Base-by-base conservation (phyloP, 768 basidiomycete species). In the Calocybe indica region DNA sequence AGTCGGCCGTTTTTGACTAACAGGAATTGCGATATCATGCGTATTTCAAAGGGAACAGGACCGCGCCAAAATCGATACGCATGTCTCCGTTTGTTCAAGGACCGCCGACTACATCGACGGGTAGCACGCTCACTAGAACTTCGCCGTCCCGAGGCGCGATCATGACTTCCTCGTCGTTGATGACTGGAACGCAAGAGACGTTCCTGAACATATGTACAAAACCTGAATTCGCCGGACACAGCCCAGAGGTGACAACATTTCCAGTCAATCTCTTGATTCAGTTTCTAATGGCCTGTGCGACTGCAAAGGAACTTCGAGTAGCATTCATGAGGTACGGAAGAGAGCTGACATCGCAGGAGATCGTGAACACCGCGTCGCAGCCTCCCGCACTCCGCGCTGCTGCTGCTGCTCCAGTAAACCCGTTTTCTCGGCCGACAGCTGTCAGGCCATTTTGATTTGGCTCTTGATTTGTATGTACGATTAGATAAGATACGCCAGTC, bases 71-170 rank as follows among this genome's bases (percentile, higher is more conserved):
- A 1, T 52, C 58, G n/a, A 52, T 69, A 6, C 45, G 41, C 12
- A 60, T 59, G 52, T 46, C 59, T 10, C 62, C 63, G 1, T 64
- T 67, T 31, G 43, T 55, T 3, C 7, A 43, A 5, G 28, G 42
- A 7, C 22, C 43, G 5, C 45, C 46, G 15, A 28, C 47, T 5
- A 41, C 46, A 15, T 13, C 47, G 5, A 37, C 7, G 4, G 32
- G 22, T n/a, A 34, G 29, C 13, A 42, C 45, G 36, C 15, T 28
- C 30, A 36, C 40, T 36, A 31, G 15, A 11, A 35, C 36, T 8
- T 44, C 77, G 78, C 50, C 72, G 73, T 42, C 69, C 75, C 52
- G 78, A 80, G 72, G 78, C 78, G 45, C 40, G 49, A 37, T 12
- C 11, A 8, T 43, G 31, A 11, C 42, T 12, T 32, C 11, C 10